Percentiles rank a stretch among this genome's conserved stretches.
Evolutionary conservation across 768 basidiomycete species (phyloP).

Genomic region (Leccinum obscurum): DNA sequence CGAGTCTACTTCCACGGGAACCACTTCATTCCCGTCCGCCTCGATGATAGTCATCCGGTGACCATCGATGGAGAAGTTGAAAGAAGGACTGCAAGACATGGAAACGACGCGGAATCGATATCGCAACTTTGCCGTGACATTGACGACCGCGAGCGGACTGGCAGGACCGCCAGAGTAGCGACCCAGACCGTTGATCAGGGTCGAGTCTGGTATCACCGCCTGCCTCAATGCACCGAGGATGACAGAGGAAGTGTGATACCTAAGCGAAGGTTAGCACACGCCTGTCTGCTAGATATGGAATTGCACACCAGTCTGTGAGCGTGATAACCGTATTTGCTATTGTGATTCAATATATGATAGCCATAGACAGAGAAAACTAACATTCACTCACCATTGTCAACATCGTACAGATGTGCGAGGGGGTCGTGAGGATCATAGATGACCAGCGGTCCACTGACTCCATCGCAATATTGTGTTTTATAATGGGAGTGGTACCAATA

Average conservation of each 20-base stretch:
- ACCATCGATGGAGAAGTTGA: constrained; percentile 45
- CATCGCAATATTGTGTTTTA: constrained; percentile 42
- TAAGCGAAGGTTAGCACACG: constrained; percentile 19
- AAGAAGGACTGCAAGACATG: constrained; percentile 48
- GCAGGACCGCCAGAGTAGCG: constrained; percentile 44
- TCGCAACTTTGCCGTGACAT: constrained; percentile 39
- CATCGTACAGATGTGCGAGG: constrained; percentile 39
- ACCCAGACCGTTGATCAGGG: constrained; percentile 54
- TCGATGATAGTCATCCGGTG: constrained; percentile 56
- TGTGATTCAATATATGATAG: background rate
- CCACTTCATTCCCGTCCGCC: constrained; percentile 44
- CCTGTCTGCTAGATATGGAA: background rate
- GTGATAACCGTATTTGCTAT: constrained; percentile 47
- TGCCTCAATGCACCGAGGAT: constrained; percentile 4
- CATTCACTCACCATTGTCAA: constrained; percentile 42
- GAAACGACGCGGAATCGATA: constrained; percentile 58
- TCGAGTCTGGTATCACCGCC: constrained; percentile 36
- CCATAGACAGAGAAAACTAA: background rate
- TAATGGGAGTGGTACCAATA: constrained; percentile 51
- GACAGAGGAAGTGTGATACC: constrained; percentile 38
- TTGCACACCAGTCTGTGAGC: constrained; percentile 45
- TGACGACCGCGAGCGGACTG: constrained; percentile 43
- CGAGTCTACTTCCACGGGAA: constrained; percentile 44
- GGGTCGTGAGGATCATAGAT: constrained; percentile 49
- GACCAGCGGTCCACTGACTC: constrained; percentile 43